Conservation (phyloP, 1,139 yeast species). For the Hyphopichia fennica region DNA sequence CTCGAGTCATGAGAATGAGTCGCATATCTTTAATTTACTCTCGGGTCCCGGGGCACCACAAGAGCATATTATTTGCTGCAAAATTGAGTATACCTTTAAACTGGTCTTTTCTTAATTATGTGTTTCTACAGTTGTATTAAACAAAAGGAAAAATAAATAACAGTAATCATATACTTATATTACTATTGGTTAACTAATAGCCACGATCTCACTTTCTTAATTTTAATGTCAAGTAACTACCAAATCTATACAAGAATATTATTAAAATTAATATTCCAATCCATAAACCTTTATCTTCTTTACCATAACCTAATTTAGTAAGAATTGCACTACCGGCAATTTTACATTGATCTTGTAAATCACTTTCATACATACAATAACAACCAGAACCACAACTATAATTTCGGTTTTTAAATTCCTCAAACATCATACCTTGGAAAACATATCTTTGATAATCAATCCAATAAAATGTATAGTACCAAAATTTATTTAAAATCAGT, state of each 20-base stretch:
- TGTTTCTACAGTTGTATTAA: no score
- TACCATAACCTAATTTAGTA: constrained; percentile 26
- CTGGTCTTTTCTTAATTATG: no score
- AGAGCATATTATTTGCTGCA: no score
- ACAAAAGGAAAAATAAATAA: no score
- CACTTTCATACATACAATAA: constrained; percentile 34
- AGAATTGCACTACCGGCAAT: constrained; percentile 33
- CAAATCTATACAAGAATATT: constrained; percentile 22
- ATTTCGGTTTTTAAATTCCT: constrained; percentile 28
- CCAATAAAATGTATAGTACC: constrained; percentile 44
- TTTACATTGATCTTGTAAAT: constrained; percentile 26
- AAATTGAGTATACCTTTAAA: no score
- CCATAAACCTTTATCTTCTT: constrained; percentile 29
- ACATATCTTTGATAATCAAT: constrained; percentile 40
- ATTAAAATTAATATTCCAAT: constrained; percentile 30
- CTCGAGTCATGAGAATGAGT: no score
- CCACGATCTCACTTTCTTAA: not conserved
- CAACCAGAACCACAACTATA: constrained; percentile 31
- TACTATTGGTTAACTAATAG: no score
- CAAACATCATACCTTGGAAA: constrained; percentile 45
- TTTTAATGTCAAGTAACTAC: constrained; percentile 13
- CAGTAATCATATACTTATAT: no score
- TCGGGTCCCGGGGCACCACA: no score
- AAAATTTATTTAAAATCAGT: constrained; percentile 37
- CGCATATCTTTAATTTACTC: no score